phyloP scores from a whole-genome alignment of 495 filamentous ascomycete species.

The Penicillium tannophilum region DNA sequence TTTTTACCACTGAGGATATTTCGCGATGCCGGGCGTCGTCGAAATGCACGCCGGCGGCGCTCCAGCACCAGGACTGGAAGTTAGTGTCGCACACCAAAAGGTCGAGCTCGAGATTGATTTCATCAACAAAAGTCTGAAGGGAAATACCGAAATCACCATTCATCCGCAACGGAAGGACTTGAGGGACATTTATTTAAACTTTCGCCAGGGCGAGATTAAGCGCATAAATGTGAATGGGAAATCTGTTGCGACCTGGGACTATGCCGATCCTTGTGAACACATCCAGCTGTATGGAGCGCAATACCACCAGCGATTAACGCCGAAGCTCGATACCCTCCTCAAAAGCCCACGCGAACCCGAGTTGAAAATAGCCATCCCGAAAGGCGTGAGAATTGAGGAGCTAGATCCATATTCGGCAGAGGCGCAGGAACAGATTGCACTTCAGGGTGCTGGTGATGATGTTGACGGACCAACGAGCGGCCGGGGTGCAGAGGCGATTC shows the following conservation, averaged over 20 bases:
- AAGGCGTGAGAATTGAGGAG: conserved; percentile 66
- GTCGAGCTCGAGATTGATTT: conserved; percentile 90
- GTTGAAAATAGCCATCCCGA: conserved; percentile 64
- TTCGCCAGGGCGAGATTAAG: conserved; percentile 80
- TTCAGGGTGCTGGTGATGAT: conserved; percentile 41
- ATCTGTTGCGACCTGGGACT: conserved; percentile 51
- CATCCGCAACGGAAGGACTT: conserved; percentile 68
- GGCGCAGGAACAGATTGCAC: conserved; percentile 50
- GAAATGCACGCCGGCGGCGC: conserved; percentile 39
- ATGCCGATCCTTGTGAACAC: conserved; percentile 72
- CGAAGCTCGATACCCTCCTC: conserved; percentile 63
- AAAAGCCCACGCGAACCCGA: conserved; percentile 62
- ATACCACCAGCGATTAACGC: conserved; percentile 75
- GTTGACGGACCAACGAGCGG: conserved; percentile 38
- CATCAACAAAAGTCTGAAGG: conserved; percentile 68
- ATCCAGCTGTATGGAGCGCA: conserved; percentile 68
- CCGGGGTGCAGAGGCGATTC: conserved; percentile 38
- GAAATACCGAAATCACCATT: conserved; percentile 78
- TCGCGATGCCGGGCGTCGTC: conserved; percentile 51
- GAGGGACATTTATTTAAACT: conserved; percentile 73
- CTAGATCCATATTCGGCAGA: conserved; percentile 57
- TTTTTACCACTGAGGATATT: conserved; percentile 42
- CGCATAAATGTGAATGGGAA: conserved; percentile 71
- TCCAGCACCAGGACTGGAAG: conserved; percentile 44
- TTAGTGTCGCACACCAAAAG: conserved; percentile 75